Base-by-base conservation (phyloP, 2,329 filamentous ascomycete genomes). In the Xylogone sp. region DNA sequence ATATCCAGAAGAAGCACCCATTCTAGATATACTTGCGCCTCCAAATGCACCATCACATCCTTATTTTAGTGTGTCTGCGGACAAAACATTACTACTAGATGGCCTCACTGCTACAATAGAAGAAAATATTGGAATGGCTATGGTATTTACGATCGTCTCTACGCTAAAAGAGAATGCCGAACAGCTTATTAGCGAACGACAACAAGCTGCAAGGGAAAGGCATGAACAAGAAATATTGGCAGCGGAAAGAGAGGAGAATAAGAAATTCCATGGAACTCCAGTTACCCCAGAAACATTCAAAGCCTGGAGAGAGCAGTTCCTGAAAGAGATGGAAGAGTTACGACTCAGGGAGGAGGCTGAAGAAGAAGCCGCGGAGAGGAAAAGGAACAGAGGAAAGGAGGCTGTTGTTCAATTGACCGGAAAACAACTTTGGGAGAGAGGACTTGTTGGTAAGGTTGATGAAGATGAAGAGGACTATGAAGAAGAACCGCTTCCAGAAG, bases 121-220 rank as follows among this genome's bases (percentile, higher is more conserved):
- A 67, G 94, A 99, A 69, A 97, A 92, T 61, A 73, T 97, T 53
- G 94, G 94, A 56, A 97, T 97, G 87, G 89, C 91, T 50, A 99
- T 99, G 94, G 75, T 99, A 1, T 99, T 97, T 71, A 90, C 93
- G 0, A 75, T 99, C 21, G 87, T 95, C 49, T 90, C 88, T 13
- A 83, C 87, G 0, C 74, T 99, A 54, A 97, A 97, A 68, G 94
- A 99, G 53, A 79, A 82, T 48, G 93, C 92, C n/a, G 94, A 99
- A 74, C 79, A 85, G 60, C 79, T 99, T 53, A 84, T 97, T 59
- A 71, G 78, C 16, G 84, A 90, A 56, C 84, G 94, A 44, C 82
- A 84, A 63, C 82, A 83, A 52, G 87, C 77, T 8, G 80, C 76
- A 1, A 79, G 78, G 7, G 79, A 82, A 63, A 77, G 64, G 43